Base-by-base conservation (phyloP, 805 yeast genomes). In the Sugiyamaella americana region DNA sequence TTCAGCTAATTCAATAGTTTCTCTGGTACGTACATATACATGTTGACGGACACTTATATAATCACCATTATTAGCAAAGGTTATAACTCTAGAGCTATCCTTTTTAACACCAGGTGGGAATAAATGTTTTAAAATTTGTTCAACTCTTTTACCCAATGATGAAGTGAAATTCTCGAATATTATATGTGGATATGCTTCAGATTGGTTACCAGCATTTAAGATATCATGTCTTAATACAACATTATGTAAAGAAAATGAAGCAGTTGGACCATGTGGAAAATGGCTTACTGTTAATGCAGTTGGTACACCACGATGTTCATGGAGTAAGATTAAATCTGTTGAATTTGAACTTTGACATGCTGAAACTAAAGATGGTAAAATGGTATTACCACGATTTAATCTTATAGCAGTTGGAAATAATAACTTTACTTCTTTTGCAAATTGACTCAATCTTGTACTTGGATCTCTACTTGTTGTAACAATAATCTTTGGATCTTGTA, bases 301-400 rank as follows among this genome's bases (percentile, higher is more conserved):
- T 44, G 99, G 99, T 0, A 87, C 91, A 77, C 99, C 99, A 67
- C 99, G 76, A 67, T 93, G 98, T 63, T 93, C 99, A 63, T 93
- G 98, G 19, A 93, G 68, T 2, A 93, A 75, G 20, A 93, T 71
- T 55, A 93, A 68, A 63, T 93, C 99, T 1, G 93, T 82, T 6
- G 91, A 79, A 16, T 84, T 85, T 0, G 91, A 80, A 44, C 82
- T 69, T 49, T 84, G 77, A 66, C 97, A 88, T 1, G 95, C 87
- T 40, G 81, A 78, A 2, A 87, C 95, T 40, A 93, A 68, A 43
- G 84, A 82, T 1, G 95, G 83, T 72, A 93, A 78, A 46, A 93
- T 76, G 50, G 89, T 83, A 57, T 82, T 86, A 75, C 99, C 99
- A 70, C 99, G 78, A 66, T 93, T 93, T 49, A 93, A 72, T 58